Evolutionary conservation across 768 basidiomycete genomes (phyloP).

Genomic region (Sistotremastrum niveocremeum): DNA sequence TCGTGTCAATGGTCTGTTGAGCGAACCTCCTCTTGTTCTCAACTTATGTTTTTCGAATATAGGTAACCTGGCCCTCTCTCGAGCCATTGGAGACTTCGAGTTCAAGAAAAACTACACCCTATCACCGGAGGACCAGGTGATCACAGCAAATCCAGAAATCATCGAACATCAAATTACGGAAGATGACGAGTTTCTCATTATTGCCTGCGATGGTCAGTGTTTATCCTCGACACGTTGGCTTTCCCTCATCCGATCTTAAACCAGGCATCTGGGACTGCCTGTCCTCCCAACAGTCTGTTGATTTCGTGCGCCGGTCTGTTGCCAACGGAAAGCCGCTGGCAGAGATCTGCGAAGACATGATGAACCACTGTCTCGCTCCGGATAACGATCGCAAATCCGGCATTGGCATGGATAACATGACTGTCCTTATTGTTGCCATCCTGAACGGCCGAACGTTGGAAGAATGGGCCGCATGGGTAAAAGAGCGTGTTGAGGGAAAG

Average conservation of each 20-base stretch:
- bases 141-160: conserved; percentile 90
- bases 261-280: conserved; percentile 98
- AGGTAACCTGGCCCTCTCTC: conserved; percentile 93
- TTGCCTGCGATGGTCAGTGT: conserved; percentile 87
- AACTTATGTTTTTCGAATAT: neutral
- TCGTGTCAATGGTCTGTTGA: conserved; percentile 73
- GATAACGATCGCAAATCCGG: conserved; percentile 84
- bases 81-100: conserved; percentile 95
- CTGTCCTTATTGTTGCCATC: conserved; percentile 79
- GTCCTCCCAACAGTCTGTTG: conserved; percentile 81
- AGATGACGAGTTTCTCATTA: conserved; percentile 93
- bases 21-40: conserved; percentile 9
- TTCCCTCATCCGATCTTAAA: conserved; percentile 2
- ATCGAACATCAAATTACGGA: conserved; percentile 64
- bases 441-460: conserved; percentile 78
- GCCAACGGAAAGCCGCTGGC: conserved; percentile 62
- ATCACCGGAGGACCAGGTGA: conserved; percentile 80
- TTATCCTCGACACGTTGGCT: conserved; percentile 1
- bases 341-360: conserved; percentile 84
- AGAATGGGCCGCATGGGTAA: conserved; percentile 88
- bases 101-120: conserved; percentile 90
- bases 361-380: conserved; percentile 87
- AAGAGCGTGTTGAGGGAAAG: conserved; percentile 60
- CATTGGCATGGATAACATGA: conserved; percentile 99
- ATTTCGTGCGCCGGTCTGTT: conserved; percentile 73